phyloP scores from a whole-genome alignment of 768 basidiomycete species.

The Xerocomus brunneocitrinus region DNA sequence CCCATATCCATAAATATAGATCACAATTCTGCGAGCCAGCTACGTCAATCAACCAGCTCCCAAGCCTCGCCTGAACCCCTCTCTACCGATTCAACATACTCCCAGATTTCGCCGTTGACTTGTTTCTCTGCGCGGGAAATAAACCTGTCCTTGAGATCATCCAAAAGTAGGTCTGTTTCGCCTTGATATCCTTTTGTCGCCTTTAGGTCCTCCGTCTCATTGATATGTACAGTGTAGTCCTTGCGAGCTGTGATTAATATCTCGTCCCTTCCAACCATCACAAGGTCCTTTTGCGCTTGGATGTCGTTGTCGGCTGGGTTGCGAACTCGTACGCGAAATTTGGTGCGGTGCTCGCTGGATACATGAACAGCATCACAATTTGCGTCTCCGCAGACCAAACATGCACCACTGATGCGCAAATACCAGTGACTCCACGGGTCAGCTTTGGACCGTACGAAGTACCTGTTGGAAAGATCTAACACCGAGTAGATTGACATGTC shows the following conservation, averaged over 20 bases:
- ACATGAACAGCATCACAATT: background rate
- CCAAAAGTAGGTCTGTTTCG: background rate
- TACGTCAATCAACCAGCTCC: too few species aligned
- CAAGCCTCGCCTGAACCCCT: background rate
- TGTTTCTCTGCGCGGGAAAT: background rate
- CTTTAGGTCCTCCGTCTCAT: background rate
- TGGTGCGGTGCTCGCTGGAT: background rate
- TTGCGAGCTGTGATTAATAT: background rate
- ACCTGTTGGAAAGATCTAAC: background rate
- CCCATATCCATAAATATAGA: too few species aligned
- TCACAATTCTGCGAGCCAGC: too few species aligned
- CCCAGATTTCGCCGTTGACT: too few species aligned
- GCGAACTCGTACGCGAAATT: background rate
- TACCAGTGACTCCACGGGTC: conserved; percentile 3
- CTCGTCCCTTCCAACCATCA: conserved; percentile 1
- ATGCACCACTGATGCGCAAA: background rate
- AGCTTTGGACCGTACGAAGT: background rate
- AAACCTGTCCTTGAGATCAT: background rate
- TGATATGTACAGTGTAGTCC: background rate
- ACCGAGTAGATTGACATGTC: background rate
- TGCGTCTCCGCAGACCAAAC: background rate
- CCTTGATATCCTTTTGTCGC: background rate
- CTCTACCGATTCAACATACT: too few species aligned
- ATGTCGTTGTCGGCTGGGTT: background rate
- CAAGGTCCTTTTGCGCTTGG: background rate